A percentile compares a stretch with the other conserved stretches of the same genome.
Conservation (phyloP, 257 asterid genomes). For the Solanum okadae region DNA sequence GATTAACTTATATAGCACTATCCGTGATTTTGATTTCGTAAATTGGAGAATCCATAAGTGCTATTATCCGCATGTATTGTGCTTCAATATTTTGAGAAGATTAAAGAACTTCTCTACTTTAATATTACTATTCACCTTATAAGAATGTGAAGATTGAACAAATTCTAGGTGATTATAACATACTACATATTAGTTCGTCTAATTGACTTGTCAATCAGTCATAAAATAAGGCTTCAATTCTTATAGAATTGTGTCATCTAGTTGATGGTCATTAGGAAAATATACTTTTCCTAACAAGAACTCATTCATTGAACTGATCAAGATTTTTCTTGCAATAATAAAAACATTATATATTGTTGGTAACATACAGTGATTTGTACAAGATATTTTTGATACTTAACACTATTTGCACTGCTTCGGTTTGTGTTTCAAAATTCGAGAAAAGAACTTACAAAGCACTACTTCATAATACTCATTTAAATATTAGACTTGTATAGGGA, state of each 20-base stretch:
- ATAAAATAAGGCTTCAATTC: neutral
- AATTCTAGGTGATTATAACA: neutral
- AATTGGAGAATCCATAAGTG: neutral
- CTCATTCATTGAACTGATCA: neutral
- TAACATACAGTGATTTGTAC: neutral
- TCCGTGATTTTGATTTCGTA: neutral
- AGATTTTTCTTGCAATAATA: neutral
- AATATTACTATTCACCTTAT: no score
- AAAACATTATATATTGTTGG: neutral
- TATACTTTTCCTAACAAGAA: neutral
- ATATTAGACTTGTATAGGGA: conserved; percentile 29
- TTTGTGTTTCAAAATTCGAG: neutral
- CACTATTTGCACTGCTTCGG: neutral
- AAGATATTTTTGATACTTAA: neutral
- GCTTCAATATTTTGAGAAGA: neutral
- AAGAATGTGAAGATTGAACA: no score
- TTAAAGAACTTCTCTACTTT: neutral
- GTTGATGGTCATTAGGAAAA: neutral
- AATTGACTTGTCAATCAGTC: neutral
- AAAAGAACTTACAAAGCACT: neutral
- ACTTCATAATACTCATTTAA: neutral
- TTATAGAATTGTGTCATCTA: neutral
- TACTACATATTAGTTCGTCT: neutral
- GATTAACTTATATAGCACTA: neutral
- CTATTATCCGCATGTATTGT: neutral